Percentiles rank a stretch among this genome's conserved stretches.
phyloP scores from a whole-genome alignment of 495 filamentous ascomycete species.

The Aspergillus cavernicola region DNA sequence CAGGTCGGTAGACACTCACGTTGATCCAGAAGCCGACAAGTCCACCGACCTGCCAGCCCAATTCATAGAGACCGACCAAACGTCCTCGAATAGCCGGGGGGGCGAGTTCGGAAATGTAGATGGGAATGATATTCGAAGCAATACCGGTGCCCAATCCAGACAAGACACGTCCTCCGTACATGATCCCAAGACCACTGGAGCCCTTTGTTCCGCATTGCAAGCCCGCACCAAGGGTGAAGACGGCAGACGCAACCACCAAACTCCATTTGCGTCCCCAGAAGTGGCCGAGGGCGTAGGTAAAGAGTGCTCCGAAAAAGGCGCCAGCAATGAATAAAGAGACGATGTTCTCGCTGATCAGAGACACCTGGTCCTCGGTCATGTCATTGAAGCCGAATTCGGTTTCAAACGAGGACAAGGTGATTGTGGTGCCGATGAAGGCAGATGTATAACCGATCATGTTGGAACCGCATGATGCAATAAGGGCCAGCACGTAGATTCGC shows the following conservation, averaged over 20 bases:
- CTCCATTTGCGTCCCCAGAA: slow-evolving; percentile 55
- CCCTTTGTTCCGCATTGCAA: slow-evolving; percentile 58
- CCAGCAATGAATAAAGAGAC: slow-evolving; percentile 67
- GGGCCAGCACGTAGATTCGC: slow-evolving; percentile 61
- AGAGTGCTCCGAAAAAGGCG: slow-evolving; percentile 64
- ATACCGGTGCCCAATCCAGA: slow-evolving; percentile 73
- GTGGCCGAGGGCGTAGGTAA: slow-evolving; percentile 55
- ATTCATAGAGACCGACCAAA: slow-evolving; percentile 70
- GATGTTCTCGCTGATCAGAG: slow-evolving; percentile 60
- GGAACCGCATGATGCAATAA: slow-evolving; percentile 63
- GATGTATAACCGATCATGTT: slow-evolving; percentile 71
- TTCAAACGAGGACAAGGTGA: slow-evolving; percentile 58
- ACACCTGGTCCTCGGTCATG: slow-evolving; percentile 33
- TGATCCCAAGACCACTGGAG: slow-evolving; percentile 54
- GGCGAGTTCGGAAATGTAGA: slow-evolving; percentile 76
- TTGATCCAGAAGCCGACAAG: slow-evolving; percentile 75
- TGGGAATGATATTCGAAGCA: slow-evolving; percentile 68
- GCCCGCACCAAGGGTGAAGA: slow-evolving; percentile 63
- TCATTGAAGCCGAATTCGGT: slow-evolving; percentile 52
- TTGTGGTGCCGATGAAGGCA: slow-evolving; percentile 67
- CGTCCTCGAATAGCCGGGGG: slow-evolving; percentile 76
- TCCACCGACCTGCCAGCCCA: slow-evolving; percentile 70
- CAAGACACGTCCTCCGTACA: slow-evolving; percentile 67
- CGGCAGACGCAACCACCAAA: slow-evolving; percentile 46
- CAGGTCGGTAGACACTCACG: slow-evolving; percentile 21